Evolutionary conservation across 495 filamentous ascomycete genomes (phyloP).

Genomic region (Barbatosphaeria neglecta): DNA sequence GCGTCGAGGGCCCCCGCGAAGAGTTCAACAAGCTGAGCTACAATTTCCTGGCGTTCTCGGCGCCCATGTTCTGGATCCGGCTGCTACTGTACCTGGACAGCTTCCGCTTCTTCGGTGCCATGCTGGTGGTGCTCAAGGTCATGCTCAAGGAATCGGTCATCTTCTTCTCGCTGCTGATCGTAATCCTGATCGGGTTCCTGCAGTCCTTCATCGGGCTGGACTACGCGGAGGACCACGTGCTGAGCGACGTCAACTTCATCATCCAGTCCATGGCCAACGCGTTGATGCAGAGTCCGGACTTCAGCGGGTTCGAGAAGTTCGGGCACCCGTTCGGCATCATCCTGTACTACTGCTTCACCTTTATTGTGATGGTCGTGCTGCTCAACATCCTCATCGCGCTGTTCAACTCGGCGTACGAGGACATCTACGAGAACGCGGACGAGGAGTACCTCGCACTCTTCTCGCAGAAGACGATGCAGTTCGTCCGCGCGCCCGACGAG

Average conservation of each 20-base stretch:
- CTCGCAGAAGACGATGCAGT: slow-evolving; percentile 86
- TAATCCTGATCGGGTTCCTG: slow-evolving; percentile 81
- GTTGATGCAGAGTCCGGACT: slow-evolving; percentile 83
- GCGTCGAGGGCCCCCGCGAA: slow-evolving; percentile 33
- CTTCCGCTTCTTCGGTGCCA: slow-evolving; percentile 92
- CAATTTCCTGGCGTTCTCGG: slow-evolving; percentile 81
- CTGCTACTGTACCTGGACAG: slow-evolving; percentile 87
- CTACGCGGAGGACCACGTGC: slow-evolving; percentile 55
- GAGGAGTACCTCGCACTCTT: slow-evolving; percentile 93
- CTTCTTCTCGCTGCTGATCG: slow-evolving; percentile 85
- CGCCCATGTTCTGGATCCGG: slow-evolving; percentile 95
- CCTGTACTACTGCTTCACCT: slow-evolving; percentile 91
- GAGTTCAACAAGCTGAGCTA: slow-evolving; percentile 73
- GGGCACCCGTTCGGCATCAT: slow-evolving; percentile 72
- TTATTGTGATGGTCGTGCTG: slow-evolving; percentile 75
- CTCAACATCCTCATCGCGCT: slow-evolving; percentile 92
- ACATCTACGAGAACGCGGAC: slow-evolving; percentile 86
- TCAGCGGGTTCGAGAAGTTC: slow-evolving; percentile 71
- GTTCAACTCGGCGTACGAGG: slow-evolving; percentile 91
- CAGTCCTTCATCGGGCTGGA: slow-evolving; percentile 95
- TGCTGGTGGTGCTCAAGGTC: slow-evolving; percentile 92
- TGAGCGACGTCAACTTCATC: slow-evolving; percentile 55
- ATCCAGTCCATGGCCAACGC: slow-evolving; percentile 83
- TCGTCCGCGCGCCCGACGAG: slow-evolving; percentile 91
- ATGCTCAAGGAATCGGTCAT: slow-evolving; percentile 99